Conservation (phyloP, 331 rosid genomes). For the Ulmus americana region DNA sequence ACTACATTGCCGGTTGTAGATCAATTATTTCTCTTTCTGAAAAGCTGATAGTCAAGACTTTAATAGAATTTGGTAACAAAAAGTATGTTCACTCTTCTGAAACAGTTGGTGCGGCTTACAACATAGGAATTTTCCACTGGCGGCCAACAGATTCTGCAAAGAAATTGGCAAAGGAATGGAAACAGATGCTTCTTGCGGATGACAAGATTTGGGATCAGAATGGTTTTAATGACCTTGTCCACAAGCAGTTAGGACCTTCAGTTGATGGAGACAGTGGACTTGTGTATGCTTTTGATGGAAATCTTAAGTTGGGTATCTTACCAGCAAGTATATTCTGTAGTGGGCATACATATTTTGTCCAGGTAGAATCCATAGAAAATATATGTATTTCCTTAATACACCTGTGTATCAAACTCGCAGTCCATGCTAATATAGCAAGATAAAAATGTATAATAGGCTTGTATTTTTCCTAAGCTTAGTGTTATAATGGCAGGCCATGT, state of each 20-base stretch:
- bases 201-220: slow-evolving; percentile 93
- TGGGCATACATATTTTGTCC: slow-evolving; percentile 94
- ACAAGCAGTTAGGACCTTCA: slow-evolving; percentile 64
- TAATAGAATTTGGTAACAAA: not conserved
- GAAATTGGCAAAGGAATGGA: slow-evolving; percentile 88
- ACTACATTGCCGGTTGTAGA: not conserved
- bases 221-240: slow-evolving; percentile 74
- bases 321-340: slow-evolving; percentile 90
- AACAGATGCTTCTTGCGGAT: slow-evolving; percentile 64
- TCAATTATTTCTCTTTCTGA: not conserved
- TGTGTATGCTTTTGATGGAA: slow-evolving; percentile 84
- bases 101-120: slow-evolving; percentile 76
- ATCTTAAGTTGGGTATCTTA: slow-evolving; percentile 77
- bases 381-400: slow-evolving; percentile 3
- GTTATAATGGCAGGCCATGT: slow-evolving; percentile 58
- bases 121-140: slow-evolving; percentile 96
- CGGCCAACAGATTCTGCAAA: slow-evolving; percentile 75
- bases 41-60: not conserved
- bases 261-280: slow-evolving; percentile 70
- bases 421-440: slow-evolving; percentile 12
- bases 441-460: slow-evolving; percentile 5
- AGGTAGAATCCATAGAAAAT: slow-evolving; percentile 39
- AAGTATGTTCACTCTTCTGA: slow-evolving; percentile 3
- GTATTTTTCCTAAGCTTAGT: slow-evolving; percentile 21
- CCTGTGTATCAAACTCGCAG: slow-evolving; percentile 3